Evolutionary conservation across 805 yeast genomes (phyloP).

Genomic region (Crinitomyces ghanaensis): DNA sequence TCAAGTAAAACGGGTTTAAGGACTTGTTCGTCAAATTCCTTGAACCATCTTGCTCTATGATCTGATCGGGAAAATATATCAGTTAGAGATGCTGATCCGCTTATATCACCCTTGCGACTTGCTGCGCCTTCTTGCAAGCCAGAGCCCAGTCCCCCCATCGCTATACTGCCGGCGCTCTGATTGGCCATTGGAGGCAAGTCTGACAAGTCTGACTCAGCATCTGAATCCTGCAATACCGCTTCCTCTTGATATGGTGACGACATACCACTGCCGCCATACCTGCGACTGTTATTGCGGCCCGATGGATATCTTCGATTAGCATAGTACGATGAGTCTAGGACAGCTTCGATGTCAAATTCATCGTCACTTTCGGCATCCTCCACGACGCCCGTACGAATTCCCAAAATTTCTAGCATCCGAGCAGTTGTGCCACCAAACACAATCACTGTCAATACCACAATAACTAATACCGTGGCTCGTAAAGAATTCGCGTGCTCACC

Average conservation of each 20-base stretch:
- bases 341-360: slow-evolving; percentile 82
- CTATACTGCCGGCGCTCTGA: slow-evolving; percentile 7
- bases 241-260: not conserved
- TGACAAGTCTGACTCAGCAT: slow-evolving; percentile 25
- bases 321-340: slow-evolving; percentile 10
- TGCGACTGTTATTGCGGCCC: too few species aligned
- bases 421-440: slow-evolving; percentile 98
- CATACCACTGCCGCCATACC: not conserved
- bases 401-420: slow-evolving; percentile 89
- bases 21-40: slow-evolving; percentile 85
- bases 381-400: slow-evolving; percentile 83
- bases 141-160: too few species aligned
- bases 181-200: slow-evolving; percentile 27
- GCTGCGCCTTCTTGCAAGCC: slow-evolving; percentile 2
- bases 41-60: slow-evolving; percentile 84
- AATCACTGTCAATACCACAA: slow-evolving; percentile 91
- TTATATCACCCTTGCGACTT: not conserved
- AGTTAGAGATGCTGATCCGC: slow-evolving; percentile 11
- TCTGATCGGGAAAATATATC: slow-evolving; percentile 33
- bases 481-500: slow-evolving; percentile 86
- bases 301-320: too few species aligned
- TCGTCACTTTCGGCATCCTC: slow-evolving; percentile 82
- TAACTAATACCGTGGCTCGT: slow-evolving; percentile 90
- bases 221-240: slow-evolving; percentile 19
- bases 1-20: slow-evolving; percentile 86